Evolutionary conservation across 106 monocot species (phyloP).

Genomic region (Xerophyta viscosa): DNA sequence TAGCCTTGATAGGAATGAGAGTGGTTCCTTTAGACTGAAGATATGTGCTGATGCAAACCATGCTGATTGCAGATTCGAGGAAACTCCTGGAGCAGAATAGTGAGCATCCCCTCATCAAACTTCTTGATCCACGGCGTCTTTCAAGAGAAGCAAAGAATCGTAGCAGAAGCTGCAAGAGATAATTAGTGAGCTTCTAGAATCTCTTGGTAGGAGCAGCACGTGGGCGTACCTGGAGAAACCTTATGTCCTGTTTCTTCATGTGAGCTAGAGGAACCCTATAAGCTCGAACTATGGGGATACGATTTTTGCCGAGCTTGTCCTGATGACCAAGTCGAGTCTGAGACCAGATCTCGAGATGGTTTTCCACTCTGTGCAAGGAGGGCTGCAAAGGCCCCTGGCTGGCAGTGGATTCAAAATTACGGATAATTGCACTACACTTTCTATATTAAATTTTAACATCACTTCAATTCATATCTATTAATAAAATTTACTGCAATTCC

Average conservation of each 20-base stretch:
- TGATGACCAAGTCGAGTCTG: conserved; percentile 65
- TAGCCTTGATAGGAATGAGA: conserved; percentile 27
- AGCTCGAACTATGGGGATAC: conserved; percentile 67
- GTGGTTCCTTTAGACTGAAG: conserved; percentile 38
- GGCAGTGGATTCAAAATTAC: too few species aligned
- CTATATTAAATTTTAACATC: too few species aligned
- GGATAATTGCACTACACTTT: too few species aligned
- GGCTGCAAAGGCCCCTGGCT: conserved; percentile 39
- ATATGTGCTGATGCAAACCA: conserved; percentile 61
- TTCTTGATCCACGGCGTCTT: too few species aligned
- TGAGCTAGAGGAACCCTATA: conserved; percentile 73
- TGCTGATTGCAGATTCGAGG: conserved; percentile 62
- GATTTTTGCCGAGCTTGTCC: conserved; percentile 61
- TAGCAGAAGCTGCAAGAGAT: conserved; percentile 54
- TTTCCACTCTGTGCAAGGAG: conserved; percentile 59
- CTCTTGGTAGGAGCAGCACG: conserved; percentile 9
- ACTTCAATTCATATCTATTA: too few species aligned
- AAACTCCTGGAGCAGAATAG: conserved; percentile 65
- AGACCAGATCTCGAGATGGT: conserved; percentile 53
- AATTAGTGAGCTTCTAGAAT: conserved; percentile 34
- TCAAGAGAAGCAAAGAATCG: conserved; percentile 51
- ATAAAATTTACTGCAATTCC: too few species aligned
- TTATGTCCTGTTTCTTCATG: conserved; percentile 73
- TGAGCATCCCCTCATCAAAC: too few species aligned
- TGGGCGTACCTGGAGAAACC: conserved; percentile 25